These are phyloP conservation scores for Turnera subulata DNA, from an alignment of 345 rosid species.

Conservation along the genomic window DNA sequence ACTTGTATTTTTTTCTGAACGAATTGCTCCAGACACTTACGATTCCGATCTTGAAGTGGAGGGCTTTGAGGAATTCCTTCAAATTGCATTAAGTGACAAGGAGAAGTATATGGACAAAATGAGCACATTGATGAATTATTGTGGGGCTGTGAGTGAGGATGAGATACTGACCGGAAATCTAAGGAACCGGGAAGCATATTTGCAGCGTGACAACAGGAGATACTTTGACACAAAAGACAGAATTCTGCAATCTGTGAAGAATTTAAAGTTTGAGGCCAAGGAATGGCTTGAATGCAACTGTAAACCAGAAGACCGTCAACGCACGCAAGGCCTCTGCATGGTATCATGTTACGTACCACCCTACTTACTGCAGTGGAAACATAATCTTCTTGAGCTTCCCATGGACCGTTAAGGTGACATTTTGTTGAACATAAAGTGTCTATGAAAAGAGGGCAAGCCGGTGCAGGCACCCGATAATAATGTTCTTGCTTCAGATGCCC, in stretches of 20 bases:
- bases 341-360: slow-evolving; percentile 77
- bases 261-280: slow-evolving; percentile 52
- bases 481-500: no score
- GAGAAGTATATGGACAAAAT: slow-evolving; percentile 62
- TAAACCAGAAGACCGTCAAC: slow-evolving; percentile 27
- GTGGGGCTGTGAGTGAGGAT: slow-evolving; percentile 58
- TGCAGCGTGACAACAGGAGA: slow-evolving; percentile 72
- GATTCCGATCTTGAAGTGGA: slow-evolving; percentile 64
- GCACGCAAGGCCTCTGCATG: slow-evolving; percentile 76
- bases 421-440: slow-evolving; percentile 51
- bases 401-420: slow-evolving; percentile 70
- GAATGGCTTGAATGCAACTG: slow-evolving; percentile 68
- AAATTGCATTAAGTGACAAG: slow-evolving; percentile 45
- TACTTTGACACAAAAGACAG: slow-evolving; percentile 78
- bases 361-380: slow-evolving; percentile 30
- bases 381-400: slow-evolving; percentile 68
- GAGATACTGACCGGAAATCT: slow-evolving; percentile 88
- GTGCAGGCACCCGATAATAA: not conserved
- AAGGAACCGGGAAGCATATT: slow-evolving; percentile 45
- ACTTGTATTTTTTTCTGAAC: slow-evolving; percentile 33
- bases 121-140: slow-evolving; percentile 57
- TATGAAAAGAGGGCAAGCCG: slow-evolving; percentile 15
- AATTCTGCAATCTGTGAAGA: slow-evolving; percentile 47
- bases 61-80: slow-evolving; percentile 51
- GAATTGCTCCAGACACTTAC: slow-evolving; percentile 40